Percentiles rank a stretch among this genome's conserved stretches.
These are phyloP conservation scores for Teunomyces lycoperdinae DNA, from an alignment of 805 yeast genomes.

Conservation along the genomic window DNA sequence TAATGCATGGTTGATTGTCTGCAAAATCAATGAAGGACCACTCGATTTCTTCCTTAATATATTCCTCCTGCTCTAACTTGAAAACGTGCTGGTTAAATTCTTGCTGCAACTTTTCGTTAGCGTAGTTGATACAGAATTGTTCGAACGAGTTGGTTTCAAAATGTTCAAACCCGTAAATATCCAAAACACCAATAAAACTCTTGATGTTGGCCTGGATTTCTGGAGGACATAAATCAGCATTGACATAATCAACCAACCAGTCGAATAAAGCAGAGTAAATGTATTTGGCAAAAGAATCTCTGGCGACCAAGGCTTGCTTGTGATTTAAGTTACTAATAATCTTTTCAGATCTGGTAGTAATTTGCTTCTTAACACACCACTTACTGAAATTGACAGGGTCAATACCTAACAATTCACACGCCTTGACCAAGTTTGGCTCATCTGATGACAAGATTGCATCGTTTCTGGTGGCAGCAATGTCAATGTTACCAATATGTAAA, in stretches of 20 bases:
- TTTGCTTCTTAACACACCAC: constrained; percentile 92
- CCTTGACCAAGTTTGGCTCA: constrained; percentile 80
- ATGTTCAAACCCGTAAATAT: constrained; percentile 97
- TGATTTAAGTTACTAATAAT: constrained; percentile 79
- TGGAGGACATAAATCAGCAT: constrained; percentile 76
- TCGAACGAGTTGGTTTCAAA: constrained; percentile 92
- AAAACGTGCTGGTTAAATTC: constrained; percentile 97
- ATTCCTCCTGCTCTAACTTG: constrained; percentile 95
- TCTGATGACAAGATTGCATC: constrained; percentile 81
- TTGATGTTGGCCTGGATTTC: constrained; percentile 56
- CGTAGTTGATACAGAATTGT: constrained; percentile 95
- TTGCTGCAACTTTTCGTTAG: constrained; percentile 95
- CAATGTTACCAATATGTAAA: constrained; percentile 90
- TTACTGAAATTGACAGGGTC: constrained; percentile 72
- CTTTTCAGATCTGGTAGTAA: constrained; percentile 88
- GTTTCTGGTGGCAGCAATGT: constrained; percentile 76
- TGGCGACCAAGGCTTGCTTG: constrained; percentile 83
- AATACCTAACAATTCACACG: constrained; percentile 80
- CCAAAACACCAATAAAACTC: constrained; percentile 91
- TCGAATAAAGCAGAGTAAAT: constrained; percentile 90
- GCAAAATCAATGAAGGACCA: constrained; percentile 96
- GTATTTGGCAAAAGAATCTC: constrained; percentile 96
- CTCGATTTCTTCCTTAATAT: constrained; percentile 85
- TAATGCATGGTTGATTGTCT: constrained; percentile 96
- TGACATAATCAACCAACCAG: constrained; percentile 88